Conservation (phyloP, 306 rosid genomes). For the Medicago lupulina region DNA sequence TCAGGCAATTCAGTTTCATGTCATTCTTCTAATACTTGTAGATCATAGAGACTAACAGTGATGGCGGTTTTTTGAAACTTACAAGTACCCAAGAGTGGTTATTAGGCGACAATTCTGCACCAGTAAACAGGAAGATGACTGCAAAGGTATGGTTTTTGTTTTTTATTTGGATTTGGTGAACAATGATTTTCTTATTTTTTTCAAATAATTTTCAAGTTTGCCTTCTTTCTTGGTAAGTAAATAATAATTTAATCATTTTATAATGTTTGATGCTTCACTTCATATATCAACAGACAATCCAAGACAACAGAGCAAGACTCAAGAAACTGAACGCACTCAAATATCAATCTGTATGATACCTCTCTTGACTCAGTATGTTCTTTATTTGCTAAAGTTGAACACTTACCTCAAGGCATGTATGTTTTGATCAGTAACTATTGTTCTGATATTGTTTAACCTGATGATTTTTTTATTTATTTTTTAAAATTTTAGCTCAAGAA, state of each 20-base stretch:
- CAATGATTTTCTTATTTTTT: conserved; percentile 6
- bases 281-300: conserved; percentile 54
- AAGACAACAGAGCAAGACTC: conserved; percentile 72
- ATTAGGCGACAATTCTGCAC: conserved; percentile 72
- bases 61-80: conserved; percentile 80
- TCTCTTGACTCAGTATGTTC: conserved; percentile 53
- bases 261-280: conserved; percentile 28
- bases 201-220: conserved; percentile 2
- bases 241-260: conserved; percentile 9
- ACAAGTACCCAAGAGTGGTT: conserved; percentile 73
- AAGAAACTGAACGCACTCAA: conserved; percentile 83
- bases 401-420: conserved; percentile 23
- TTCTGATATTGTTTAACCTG: conserved; percentile 29
- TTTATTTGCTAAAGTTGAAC: conserved; percentile 44
- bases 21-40: conserved; percentile 44
- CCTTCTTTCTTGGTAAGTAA: conserved; percentile 27
- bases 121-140: conserved; percentile 62
- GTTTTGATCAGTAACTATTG: conserved; percentile 28
- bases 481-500: conserved; percentile 74
- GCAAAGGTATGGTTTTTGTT: conserved; percentile 64
- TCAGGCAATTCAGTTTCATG: conserved; percentile 31
- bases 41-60: conserved; percentile 53
- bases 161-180: conserved; percentile 3
- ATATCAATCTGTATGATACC: conserved; percentile 90
- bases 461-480: conserved; percentile 33